phyloP scores from a whole-genome alignment of 192 early-diverging fungal species.

The Neocallimastix lanati region DNA sequence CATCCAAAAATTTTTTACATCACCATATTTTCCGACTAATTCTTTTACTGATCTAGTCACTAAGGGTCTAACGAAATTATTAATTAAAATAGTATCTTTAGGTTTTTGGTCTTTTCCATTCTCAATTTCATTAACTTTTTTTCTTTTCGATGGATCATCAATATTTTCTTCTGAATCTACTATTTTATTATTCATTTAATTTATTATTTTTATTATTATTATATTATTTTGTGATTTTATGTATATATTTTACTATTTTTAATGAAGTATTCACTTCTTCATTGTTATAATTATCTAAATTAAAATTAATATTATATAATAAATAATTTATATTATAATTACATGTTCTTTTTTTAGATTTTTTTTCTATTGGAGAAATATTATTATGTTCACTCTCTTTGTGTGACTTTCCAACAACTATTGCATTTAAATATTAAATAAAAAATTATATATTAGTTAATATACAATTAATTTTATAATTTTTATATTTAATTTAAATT shows the following conservation, averaged over 20 bases:
- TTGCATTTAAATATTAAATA: too few relatives aligned
- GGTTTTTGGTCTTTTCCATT: neutral
- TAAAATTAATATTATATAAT: too few relatives aligned
- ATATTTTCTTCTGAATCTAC: neutral
- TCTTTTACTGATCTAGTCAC: constrained; percentile 17
- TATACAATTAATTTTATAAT: too few relatives aligned
- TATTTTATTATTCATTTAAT: neutral
- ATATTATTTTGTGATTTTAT: too few relatives aligned
- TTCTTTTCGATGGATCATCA: neutral
- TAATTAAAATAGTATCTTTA: neutral
- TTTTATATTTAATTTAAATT: too few relatives aligned
- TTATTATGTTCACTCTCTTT: neutral
- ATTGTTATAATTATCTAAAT: too few relatives aligned
- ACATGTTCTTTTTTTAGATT: neutral
- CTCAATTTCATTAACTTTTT: neutral
- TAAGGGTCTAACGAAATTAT: constrained; percentile 34
- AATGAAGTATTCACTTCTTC: too few relatives aligned
- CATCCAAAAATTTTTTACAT: constrained; percentile 35
- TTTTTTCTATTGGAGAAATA: neutral
- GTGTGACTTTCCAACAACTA: neutral
- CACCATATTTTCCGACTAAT: constrained; percentile 24
- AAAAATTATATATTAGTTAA: too few relatives aligned
- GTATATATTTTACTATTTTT: too few relatives aligned
- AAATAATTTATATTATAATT: too few relatives aligned
- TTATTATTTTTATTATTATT: too few relatives aligned